Base-by-base conservation (phyloP, 1,284 basidiomycete species). In the Porodaedalea pini region DNA sequence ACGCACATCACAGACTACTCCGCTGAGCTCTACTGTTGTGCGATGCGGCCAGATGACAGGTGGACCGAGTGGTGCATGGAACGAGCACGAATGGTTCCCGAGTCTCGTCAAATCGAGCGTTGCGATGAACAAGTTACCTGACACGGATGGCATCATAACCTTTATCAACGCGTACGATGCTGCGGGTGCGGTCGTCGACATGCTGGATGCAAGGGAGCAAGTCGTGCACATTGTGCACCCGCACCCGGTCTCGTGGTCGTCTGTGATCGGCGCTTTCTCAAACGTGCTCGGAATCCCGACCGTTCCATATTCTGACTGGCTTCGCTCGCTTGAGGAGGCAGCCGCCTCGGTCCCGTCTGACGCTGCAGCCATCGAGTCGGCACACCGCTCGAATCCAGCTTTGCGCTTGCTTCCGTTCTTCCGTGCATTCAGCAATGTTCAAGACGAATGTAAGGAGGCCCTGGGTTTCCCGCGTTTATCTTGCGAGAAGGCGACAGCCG, bases 141-240 rank as follows among this genome's bases (percentile, higher is more conserved):
- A 43, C 31, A 23, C 25, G 4, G 17, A 51, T 1, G 70, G 68
- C 64, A 58, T 71, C 19, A 37, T 25, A 43, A 6, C 6, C 15
- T 43, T n/a, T n/a, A 43, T n/a, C 5, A n/a, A 6, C 40, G 5
- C 23, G 23, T 5, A 43, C 15, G 5, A n/a, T n/a, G n/a, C n/a
- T n/a, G n/a, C n/a, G n/a, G n/a, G n/a, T n/a, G n/a, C n/a, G n/a
- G n/a, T n/a, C n/a, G n/a, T n/a, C n/a, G 68, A 69, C 29, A 63
- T 68, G 51, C 58, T 10, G 53, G 56, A 54, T 19, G 7, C 52
- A 29, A 27, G 19, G 4, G 17, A 7, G 2, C 15, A 11, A 2
- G 21, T 29, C 11, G 15, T 54, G 4, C 67, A 71, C 52, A 63
- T 70, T 43, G 66, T 68, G 1, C 69, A 70, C 47, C 69, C 69